These are phyloP conservation scores for Pestalotiopsis sp. DNA, from an alignment of 2,329 filamentous ascomycete species.

Conservation along the genomic window DNA sequence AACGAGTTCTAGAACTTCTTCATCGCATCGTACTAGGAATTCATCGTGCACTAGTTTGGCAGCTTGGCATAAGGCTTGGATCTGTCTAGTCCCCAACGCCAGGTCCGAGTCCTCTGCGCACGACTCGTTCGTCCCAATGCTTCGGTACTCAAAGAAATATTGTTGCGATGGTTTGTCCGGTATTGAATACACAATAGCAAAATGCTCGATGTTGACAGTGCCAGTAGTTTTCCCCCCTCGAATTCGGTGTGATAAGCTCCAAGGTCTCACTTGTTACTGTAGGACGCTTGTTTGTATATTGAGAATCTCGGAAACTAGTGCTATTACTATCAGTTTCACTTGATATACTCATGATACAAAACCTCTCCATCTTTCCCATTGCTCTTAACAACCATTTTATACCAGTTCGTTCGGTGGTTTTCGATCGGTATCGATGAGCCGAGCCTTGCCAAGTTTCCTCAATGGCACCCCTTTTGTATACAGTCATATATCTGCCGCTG, in stretches of 20 bases:
- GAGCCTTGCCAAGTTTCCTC: neutral
- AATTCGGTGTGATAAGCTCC: too few species aligned
- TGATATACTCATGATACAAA: neutral
- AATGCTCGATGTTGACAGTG: neutral
- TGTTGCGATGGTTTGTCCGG: too few species aligned
- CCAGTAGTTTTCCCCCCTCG: neutral
- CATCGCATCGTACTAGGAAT: too few species aligned
- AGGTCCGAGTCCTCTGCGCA: neutral
- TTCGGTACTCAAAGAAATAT: neutral
- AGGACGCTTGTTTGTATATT: too few species aligned
- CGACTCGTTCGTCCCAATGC: neutral
- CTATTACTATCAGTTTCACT: too few species aligned
- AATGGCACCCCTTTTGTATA: neutral
- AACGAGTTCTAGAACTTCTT: too few species aligned
- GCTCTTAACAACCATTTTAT: neutral
- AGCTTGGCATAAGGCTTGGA: neutral
- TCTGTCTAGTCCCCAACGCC: neutral
- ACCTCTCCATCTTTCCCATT: neutral
- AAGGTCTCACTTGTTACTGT: too few species aligned
- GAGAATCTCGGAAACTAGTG: too few species aligned
- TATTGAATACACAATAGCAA: too few species aligned
- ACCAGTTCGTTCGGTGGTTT: neutral
- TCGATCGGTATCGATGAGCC: neutral
- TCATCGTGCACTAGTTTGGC: too few species aligned
- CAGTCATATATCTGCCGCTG: neutral